These are phyloP conservation scores for Grosmannia serpens DNA, from an alignment of 2,329 filamentous ascomycete species.

Conservation along the genomic window DNA sequence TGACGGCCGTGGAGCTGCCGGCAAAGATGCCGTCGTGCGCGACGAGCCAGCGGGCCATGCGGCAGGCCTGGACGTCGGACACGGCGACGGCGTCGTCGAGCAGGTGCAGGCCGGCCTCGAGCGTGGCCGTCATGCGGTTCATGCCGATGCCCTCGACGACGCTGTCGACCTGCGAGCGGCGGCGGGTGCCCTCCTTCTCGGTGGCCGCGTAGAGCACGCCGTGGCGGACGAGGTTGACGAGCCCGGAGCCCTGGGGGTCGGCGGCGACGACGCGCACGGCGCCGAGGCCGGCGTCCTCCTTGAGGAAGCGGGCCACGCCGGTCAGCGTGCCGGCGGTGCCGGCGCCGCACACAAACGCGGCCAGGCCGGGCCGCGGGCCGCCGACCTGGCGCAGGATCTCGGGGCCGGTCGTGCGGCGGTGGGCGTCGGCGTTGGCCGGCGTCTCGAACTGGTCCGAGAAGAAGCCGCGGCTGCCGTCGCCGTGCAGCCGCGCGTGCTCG, in stretches of 20 bases:
- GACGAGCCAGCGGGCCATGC: conserved; percentile 93
- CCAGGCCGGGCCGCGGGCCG: conserved; percentile 29
- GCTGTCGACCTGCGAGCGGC: conserved; percentile 84
- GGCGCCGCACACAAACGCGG: conserved; percentile 86
- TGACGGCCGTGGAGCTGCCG: conserved; percentile 92
- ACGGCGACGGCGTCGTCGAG: conserved; percentile 87
- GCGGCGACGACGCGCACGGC: conserved; percentile 67
- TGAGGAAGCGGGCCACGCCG: conserved; percentile 74
- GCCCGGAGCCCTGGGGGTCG: conserved; percentile 85
- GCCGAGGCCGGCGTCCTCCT: conserved; percentile 50
- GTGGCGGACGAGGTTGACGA: conserved; percentile 85
- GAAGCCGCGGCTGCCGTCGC: conserved; percentile 62
- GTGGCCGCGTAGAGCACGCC: conserved; percentile 92
- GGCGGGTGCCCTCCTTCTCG: conserved; percentile 80
- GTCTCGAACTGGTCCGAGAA: conserved; percentile 98
- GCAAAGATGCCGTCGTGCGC: conserved; percentile 92
- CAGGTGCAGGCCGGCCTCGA: conserved; percentile 74
- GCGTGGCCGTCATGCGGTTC: conserved; percentile 88
- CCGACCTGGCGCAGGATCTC: conserved; percentile 75
- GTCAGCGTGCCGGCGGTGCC: conserved; percentile 91
- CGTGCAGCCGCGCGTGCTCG: conserved; percentile 52
- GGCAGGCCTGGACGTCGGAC: conserved; percentile 75
- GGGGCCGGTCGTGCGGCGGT: conserved; percentile 72
- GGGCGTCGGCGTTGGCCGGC: conserved; percentile 75
- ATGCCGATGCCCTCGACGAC: conserved; percentile 95